Base-by-base conservation (phyloP, 1,139 yeast genomes). In the Debaryomyces udenii region DNA sequence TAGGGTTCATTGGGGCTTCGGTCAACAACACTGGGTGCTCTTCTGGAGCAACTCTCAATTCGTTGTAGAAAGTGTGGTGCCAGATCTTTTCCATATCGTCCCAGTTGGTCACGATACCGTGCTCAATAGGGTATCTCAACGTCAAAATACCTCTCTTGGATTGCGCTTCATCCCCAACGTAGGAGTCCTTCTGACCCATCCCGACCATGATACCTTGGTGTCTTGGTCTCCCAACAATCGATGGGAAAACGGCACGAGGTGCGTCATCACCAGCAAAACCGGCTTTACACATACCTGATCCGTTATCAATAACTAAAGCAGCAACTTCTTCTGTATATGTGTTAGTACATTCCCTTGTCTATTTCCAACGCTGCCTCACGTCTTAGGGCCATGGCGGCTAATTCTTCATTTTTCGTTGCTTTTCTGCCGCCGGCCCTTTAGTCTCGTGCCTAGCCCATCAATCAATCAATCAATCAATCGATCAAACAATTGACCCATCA, bases 251-350 rank as follows among this genome's bases (percentile, higher is more conserved):
- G 64, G 99, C 99, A 77, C 97, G 88, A 70, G 99, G 99, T 56
- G 99, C 98, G 78, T 93, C 99, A 70, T 93, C 99, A 80, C 99
- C 99, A 83, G 99, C 99, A 74, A 91, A 93, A 79, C 99, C 99
- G 94, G 98, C 98, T 75, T 93, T 93, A 85, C 98, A 93, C 98
- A 93, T 93, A 84, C 99, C 99, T 70, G 99, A 93, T 81, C 99
- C 99, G 79, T 93, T 93, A 74, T 93, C 99, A 77, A 93, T 93
- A 80, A 93, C 99, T 78, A 86, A 86, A 59, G 78, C 78, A 62
- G 78, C 76, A 58, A 73, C 77, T 71, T 72, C 78, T 71, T 73
- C 78, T 73, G 56, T 56, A 53, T 34, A 38, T 35, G 42, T 36
- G 63, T 57, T 61, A 61, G 64, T 61, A 59, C 13, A n/a, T n/a